A percentile compares a stretch with the other conserved stretches of the same genome.
Evolutionary conservation across 306 rosid species (phyloP).

Genomic region (Quercus robur): DNA sequence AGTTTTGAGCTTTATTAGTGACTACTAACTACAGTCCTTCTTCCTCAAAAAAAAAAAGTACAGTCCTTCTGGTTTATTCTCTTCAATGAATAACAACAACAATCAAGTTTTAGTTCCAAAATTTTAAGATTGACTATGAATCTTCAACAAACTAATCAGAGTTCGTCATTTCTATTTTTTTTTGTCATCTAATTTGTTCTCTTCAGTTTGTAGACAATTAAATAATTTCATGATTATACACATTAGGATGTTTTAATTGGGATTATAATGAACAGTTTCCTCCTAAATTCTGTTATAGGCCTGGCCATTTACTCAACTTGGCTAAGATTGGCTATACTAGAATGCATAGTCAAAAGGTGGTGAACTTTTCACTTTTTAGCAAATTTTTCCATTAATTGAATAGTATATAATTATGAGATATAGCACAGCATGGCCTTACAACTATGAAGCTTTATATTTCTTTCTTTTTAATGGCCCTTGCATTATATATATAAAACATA

Average conservation of each 20-base stretch:
- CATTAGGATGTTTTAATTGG: not conserved
- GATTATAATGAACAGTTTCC: not conserved
- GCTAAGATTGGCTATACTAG: not conserved
- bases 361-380: constrained; percentile 1
- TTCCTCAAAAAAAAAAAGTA: not conserved
- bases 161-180: no score
- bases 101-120: no score
- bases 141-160: no score
- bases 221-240: not conserved
- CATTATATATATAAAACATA: no score
- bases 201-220: not conserved
- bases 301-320: not conserved
- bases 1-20: not conserved
- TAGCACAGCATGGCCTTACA: not conserved
- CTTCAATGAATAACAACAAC: no score
- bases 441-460: no score
- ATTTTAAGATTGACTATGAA: no score
- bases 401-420: not conserved
- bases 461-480: not conserved
- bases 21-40: not conserved
- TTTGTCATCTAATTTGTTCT: not conserved
- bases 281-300: not conserved
- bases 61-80: not conserved
- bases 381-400: not conserved
- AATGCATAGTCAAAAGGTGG: not conserved